These are phyloP conservation scores for Heliamphora pulchella DNA, from an alignment of 179 eudicot genomes.

Conservation along the genomic window DNA sequence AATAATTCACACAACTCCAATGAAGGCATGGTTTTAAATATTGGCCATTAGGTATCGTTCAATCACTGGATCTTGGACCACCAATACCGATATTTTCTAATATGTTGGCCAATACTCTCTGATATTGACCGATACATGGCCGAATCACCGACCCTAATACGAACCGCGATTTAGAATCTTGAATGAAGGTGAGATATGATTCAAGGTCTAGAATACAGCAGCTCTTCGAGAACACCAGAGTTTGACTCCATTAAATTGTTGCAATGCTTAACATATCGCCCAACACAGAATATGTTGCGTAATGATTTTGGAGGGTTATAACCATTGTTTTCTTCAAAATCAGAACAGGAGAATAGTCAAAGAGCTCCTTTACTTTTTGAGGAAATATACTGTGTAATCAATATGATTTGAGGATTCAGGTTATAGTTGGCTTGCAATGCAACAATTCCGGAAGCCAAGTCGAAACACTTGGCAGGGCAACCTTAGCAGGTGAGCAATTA, in stretches of 20 bases:
- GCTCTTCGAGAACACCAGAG: too few relatives aligned
- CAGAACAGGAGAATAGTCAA: not conserved
- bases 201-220: not conserved
- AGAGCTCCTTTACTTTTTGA: not conserved
- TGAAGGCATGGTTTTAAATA: too few relatives aligned
- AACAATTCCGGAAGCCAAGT: constrained; percentile 1
- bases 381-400: not conserved
- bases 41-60: too few relatives aligned
- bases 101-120: too few relatives aligned
- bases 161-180: too few relatives aligned
- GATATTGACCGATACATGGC: too few relatives aligned
- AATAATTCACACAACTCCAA: too few relatives aligned
- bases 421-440: not conserved
- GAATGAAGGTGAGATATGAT: not conserved
- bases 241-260: not conserved
- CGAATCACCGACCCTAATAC: too few relatives aligned
- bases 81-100: too few relatives aligned
- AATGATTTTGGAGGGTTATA: not conserved
- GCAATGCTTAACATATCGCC: not conserved
- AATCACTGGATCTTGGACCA: too few relatives aligned
- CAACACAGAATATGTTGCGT: not conserved
- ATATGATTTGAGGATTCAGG: not conserved
- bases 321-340: not conserved
- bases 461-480: not conserved
- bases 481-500: not conserved